A percentile compares a stretch with the other conserved stretches of the same genome.
phyloP scores from a whole-genome alignment of 129 eudicot species.

The Centrapalus pauciflorus region DNA sequence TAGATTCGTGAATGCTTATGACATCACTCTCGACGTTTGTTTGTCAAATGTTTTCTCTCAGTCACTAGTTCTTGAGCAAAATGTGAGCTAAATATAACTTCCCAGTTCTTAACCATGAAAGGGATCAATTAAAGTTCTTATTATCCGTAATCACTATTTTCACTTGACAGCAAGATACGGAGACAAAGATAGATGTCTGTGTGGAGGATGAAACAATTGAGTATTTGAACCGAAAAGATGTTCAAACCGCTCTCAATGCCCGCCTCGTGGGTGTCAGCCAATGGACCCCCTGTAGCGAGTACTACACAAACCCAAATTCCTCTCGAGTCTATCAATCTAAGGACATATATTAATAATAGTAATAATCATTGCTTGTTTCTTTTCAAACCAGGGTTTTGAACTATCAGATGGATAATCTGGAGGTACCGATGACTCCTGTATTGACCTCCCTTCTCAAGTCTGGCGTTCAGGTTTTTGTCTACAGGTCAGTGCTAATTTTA shows the following conservation, averaged over 20 bases:
- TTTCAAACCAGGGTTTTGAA: conserved; percentile 25
- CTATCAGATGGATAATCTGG: conserved; percentile 37
- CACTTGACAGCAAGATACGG: conserved; percentile 24
- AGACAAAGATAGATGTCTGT: conserved; percentile 51
- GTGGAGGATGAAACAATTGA: conserved; percentile 44
- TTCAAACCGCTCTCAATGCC: conserved; percentile 54
- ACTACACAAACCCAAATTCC: neutral
- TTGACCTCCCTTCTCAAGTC: conserved; percentile 45
- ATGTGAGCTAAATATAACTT: conserved; percentile 30
- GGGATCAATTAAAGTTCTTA: neutral
- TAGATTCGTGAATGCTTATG: conserved; percentile 48
- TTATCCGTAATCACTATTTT: conserved; percentile 5
- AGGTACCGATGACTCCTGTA: conserved; percentile 40
- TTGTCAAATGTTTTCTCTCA: conserved; percentile 47
- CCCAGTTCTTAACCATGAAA: neutral
- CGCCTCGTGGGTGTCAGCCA: conserved; percentile 39
- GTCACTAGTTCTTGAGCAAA: conserved; percentile 40
- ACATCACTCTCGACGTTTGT: conserved; percentile 75
- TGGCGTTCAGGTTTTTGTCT: conserved; percentile 56
- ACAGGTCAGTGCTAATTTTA: conserved; percentile 33
- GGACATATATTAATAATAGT: neutral
- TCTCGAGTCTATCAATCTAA: neutral
- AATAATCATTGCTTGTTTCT: neutral
- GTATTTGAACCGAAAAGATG: conserved; percentile 61
- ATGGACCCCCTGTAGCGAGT: conserved; percentile 55